Evolutionary conservation across 2,329 filamentous ascomycete species (phyloP).

Genomic region (Dothidotthia symphoricarpi): DNA sequence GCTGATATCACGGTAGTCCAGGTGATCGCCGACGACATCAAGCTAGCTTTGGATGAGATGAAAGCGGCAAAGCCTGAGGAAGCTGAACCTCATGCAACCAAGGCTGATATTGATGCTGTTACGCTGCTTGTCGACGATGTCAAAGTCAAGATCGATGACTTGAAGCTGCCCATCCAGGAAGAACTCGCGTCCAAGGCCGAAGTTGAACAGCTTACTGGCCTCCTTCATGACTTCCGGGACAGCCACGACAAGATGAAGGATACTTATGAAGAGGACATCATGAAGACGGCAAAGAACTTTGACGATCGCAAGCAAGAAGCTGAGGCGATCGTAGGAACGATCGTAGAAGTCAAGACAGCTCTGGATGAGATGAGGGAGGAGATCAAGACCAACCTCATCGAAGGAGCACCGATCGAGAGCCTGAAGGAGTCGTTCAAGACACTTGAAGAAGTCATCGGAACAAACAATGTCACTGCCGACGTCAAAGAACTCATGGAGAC

Average conservation of each 20-base stretch:
- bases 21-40: constrained; percentile 74
- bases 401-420: constrained; percentile 64
- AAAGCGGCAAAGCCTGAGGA: constrained; percentile 50
- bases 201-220: constrained; percentile 60
- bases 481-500: constrained; percentile 64
- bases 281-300: constrained; percentile 73
- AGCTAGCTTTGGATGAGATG: constrained; percentile 69
- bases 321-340: constrained; percentile 71
- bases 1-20: constrained; percentile 77
- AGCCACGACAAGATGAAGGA: constrained; percentile 68
- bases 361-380: constrained; percentile 76
- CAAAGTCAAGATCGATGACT: constrained; percentile 72
- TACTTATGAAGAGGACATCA: constrained; percentile 70
- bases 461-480: constrained; percentile 47
- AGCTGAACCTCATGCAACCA: constrained; percentile 66
- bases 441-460: constrained; percentile 65
- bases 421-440: constrained; percentile 63
- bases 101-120: constrained; percentile 76
- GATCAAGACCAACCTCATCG: constrained; percentile 72
- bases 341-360: constrained; percentile 74
- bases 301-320: constrained; percentile 84
- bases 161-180: constrained; percentile 69
- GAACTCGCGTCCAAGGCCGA: constrained; percentile 74
- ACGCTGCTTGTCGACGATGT: constrained; percentile 81
- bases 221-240: constrained; percentile 53